phyloP scores from a whole-genome alignment of 2,329 filamentous ascomycete genomes.

The Scolecobasidium constrictum region DNA sequence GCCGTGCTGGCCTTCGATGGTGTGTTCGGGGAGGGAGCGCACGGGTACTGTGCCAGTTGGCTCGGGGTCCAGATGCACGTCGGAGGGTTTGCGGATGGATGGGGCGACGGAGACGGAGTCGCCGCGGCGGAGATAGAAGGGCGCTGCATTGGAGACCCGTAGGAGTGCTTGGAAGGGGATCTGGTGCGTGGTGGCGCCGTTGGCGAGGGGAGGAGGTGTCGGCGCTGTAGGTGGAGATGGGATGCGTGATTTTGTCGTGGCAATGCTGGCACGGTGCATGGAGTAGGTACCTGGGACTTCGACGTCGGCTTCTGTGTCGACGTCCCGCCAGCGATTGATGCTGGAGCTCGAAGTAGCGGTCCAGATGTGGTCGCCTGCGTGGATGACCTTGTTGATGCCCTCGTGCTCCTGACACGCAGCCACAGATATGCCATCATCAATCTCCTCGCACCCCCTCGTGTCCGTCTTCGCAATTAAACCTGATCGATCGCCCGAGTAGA shows the following conservation, averaged over 20 bases:
- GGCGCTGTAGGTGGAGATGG: constrained; percentile 25
- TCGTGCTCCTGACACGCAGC: constrained; percentile 90
- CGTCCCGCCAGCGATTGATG: constrained; percentile 82
- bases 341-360: constrained; percentile 82
- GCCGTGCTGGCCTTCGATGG: constrained; percentile 87
- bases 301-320: constrained; percentile 66
- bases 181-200: constrained; percentile 23
- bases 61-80: constrained; percentile 41
- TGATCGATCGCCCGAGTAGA: constrained; percentile 90
- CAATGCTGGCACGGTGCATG: constrained; percentile 43
- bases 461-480: constrained; percentile 96
- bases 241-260: constrained; percentile 29
- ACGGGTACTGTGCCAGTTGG: constrained; percentile 31
- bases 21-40: constrained; percentile 33
- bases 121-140: constrained; percentile 47
- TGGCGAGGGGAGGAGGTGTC: constrained; percentile 21
- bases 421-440: constrained; percentile 81
- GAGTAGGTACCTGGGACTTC: constrained; percentile 40
- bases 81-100: constrained; percentile 45
- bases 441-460: constrained; percentile 60
- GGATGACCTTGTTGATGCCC: constrained; percentile 55
- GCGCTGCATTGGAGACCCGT: constrained; percentile 72
- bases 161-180: constrained; percentile 72
- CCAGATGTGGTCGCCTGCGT: constrained; percentile 70
- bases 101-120: constrained; percentile 43